Conservation (phyloP, 2,329 filamentous ascomycete genomes). For the Triangularia verruculosa region DNA sequence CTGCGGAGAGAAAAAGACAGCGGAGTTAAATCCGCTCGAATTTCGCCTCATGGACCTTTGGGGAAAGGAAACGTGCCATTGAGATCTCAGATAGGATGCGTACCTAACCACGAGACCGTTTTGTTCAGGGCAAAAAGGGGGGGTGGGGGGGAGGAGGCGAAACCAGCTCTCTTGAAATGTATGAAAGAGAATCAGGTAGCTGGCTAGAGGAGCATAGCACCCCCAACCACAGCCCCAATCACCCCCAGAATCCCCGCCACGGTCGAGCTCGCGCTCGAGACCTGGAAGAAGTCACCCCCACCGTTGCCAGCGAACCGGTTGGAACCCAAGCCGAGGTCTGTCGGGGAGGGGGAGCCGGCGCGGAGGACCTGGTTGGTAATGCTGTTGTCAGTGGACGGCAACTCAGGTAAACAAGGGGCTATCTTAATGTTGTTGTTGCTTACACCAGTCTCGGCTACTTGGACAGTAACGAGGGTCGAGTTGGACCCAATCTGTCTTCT, state of each 20-base stretch:
- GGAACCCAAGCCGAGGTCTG: background rate
- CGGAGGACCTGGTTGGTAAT: no score
- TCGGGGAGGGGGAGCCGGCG: background rate
- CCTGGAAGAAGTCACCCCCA: background rate
- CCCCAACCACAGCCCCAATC: background rate
- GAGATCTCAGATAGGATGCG: no score
- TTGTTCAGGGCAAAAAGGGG: no score
- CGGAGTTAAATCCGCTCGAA: no score
- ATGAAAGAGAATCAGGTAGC: background rate
- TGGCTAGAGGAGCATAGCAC: background rate
- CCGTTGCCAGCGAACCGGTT: background rate
- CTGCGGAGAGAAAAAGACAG: no score
- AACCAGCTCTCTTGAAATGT: background rate
- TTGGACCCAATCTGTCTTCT: background rate
- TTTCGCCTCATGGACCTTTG: no score
- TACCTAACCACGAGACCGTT: no score
- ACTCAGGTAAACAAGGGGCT: no score
- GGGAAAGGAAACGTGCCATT: no score
- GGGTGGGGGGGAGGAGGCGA: background rate
- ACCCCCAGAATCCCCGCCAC: background rate
- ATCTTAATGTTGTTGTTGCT: no score
- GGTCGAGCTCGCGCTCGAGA: background rate
- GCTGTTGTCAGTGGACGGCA: background rate
- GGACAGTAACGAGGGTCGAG: background rate
- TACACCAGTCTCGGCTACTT: background rate